phyloP scores from a whole-genome alignment of 768 basidiomycete genomes.

The Leccinum boreale region DNA sequence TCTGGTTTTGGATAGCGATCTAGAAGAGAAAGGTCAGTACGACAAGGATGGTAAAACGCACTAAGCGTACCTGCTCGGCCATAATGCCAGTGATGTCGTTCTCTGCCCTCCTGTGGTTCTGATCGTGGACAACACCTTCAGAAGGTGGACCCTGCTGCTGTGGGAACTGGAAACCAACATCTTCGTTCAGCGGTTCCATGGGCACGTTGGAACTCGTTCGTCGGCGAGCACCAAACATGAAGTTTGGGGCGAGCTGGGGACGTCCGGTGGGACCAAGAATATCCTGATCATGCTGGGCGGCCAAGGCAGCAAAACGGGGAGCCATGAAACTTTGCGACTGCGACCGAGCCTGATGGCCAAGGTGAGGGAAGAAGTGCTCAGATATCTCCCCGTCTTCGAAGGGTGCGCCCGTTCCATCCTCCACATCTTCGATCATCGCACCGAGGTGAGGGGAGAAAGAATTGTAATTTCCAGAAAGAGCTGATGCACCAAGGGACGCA shows the following conservation, averaged over 20 bases:
- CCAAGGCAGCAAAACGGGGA: constrained; percentile 82
- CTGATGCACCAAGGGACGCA: constrained; percentile 61
- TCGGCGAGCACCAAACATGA: constrained; percentile 78
- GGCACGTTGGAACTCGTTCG: constrained; percentile 50
- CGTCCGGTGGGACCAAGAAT: constrained; percentile 70
- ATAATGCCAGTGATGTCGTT: constrained; percentile 85
- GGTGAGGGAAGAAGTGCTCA: constrained; percentile 49
- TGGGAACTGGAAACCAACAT: constrained; percentile 78
- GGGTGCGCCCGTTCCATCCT: constrained; percentile 49
- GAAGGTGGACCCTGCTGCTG: constrained; percentile 50
- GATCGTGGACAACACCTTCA: constrained; percentile 30
- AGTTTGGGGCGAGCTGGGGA: constrained; percentile 86
- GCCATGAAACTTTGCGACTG: constrained; percentile 85
- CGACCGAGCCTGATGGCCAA: constrained; percentile 64
- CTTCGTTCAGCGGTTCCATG: constrained; percentile 74
- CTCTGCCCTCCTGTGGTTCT: constrained; percentile 54
- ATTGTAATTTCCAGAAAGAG: constrained; percentile 58
- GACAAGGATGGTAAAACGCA: background rate
- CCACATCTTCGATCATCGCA: constrained; percentile 79
- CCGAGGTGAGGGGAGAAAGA: constrained; percentile 78
- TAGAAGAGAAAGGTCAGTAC: constrained; percentile 29
- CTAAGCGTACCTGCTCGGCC: constrained; percentile 80
- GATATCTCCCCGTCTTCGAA: constrained; percentile 81
- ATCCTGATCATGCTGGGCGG: constrained; percentile 66
- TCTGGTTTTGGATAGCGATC: constrained; percentile 89